A percentile compares a stretch with the other conserved stretches of the same genome.
Evolutionary conservation across 176 grass and related monocot species (phyloP).

Genomic region (Triticum dicoccoides): DNA sequence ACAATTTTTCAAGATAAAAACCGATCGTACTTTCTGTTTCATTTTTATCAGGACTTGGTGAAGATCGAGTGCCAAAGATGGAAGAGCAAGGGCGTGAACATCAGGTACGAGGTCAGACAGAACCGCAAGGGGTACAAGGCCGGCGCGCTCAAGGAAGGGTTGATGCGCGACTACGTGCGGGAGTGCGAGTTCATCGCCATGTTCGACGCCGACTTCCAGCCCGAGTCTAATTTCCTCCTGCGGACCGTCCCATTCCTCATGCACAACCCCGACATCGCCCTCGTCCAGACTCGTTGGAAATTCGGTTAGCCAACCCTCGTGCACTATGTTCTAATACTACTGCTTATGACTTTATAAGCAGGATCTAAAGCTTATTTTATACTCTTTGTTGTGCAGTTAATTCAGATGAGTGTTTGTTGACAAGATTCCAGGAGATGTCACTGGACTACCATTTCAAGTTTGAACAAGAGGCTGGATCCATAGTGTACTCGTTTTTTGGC

Average conservation of each 20-base stretch:
- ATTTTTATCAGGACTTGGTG: slow-evolving; percentile 58
- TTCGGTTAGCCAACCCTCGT: slow-evolving; percentile 44
- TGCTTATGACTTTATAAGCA: neutral
- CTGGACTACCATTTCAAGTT: slow-evolving; percentile 96
- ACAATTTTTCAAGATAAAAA: neutral
- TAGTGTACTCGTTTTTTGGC: slow-evolving; percentile 71
- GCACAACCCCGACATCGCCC: slow-evolving; percentile 73
- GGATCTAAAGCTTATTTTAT: neutral
- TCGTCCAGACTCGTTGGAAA: slow-evolving; percentile 89
- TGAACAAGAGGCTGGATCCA: slow-evolving; percentile 89
- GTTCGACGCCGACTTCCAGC: slow-evolving; percentile 95
- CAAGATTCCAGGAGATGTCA: slow-evolving; percentile 93
- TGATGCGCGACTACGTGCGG: slow-evolving; percentile 60
- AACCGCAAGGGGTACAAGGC: slow-evolving; percentile 97
- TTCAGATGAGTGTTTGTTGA: slow-evolving; percentile 78
- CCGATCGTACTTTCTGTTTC: neutral
- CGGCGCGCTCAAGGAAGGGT: slow-evolving; percentile 75
- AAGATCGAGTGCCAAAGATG: slow-evolving; percentile 68
- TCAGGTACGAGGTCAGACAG: slow-evolving; percentile 66
- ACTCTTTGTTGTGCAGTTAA: slow-evolving; percentile 51
- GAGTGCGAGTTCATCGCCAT: slow-evolving; percentile 84
- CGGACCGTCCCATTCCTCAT: slow-evolving; percentile 81
- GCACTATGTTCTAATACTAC: no score
- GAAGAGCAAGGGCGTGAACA: slow-evolving; percentile 68
- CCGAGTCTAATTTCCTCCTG: slow-evolving; percentile 57